Conservation (phyloP, 2,329 filamentous ascomycete genomes). For the Dendrostoma leiphaemia region DNA sequence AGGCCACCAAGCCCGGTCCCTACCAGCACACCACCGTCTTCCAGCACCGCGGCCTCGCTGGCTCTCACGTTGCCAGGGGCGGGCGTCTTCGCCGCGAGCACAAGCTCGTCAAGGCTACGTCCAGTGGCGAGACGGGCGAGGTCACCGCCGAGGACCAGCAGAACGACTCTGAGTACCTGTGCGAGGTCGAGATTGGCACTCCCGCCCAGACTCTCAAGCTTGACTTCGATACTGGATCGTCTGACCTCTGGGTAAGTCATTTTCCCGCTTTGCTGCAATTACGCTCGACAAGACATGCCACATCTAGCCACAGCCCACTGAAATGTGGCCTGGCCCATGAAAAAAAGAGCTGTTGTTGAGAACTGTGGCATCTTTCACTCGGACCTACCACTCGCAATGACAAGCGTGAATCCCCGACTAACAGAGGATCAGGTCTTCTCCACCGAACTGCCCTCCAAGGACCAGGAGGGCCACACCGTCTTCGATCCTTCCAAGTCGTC, state of each 20-base stretch:
- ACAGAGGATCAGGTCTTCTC: constrained; percentile 48
- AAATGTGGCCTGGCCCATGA: too few relatives aligned
- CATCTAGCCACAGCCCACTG: too few relatives aligned
- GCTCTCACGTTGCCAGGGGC: constrained; percentile 42
- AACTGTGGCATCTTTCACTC: too few relatives aligned
- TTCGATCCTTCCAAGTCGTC: constrained; percentile 61
- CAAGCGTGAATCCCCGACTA: background rate
- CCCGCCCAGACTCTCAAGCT: constrained; percentile 60
- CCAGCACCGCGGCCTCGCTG: constrained; percentile 46
- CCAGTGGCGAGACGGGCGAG: constrained; percentile 36
- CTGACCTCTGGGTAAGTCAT: constrained; percentile 64
- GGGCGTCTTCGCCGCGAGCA: constrained; percentile 46
- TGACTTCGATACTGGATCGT: constrained; percentile 70
- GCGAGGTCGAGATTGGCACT: constrained; percentile 62
- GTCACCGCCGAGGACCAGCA: constrained; percentile 63
- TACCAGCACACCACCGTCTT: constrained; percentile 51
- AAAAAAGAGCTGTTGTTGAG: too few relatives aligned
- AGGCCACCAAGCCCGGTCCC: constrained; percentile 61
- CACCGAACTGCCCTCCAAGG: constrained; percentile 40
- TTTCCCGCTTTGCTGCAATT: background rate
- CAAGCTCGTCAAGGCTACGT: constrained; percentile 43
- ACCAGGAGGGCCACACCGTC: constrained; percentile 45
- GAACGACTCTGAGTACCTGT: constrained; percentile 66
- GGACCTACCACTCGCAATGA: too few relatives aligned
- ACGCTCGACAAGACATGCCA: too few relatives aligned